Evolutionary conservation across 2,329 filamentous ascomycete species (phyloP), one percentile per base, ranked within the genome.

Genomic region (Fusarium siculi): DNA sequence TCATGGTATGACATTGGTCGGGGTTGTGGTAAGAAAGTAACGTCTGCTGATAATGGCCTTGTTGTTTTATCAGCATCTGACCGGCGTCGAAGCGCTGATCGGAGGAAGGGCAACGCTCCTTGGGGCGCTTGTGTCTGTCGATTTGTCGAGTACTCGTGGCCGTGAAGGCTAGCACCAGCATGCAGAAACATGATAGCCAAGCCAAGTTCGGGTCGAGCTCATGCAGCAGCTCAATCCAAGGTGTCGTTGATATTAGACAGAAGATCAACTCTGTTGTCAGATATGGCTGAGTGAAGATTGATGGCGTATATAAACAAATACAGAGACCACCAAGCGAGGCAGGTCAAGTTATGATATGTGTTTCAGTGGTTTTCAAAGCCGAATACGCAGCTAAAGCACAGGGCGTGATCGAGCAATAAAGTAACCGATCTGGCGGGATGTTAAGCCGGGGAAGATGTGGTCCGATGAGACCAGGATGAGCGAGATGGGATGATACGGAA

Each of bases 141-240:
- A 49, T 81, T 80, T 63, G 80, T 80, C 36, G 87, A 89, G 75
- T 87, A 90, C 77, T 90, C 88, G 77, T 90, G 88, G 78, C 88
- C 88, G 77, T 90, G 88, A 25, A 90, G 83, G 80, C 88, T 87
- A 55, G 88, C 88, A 50, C 87, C 88, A 23, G 87, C 84, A 76
- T 90, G 89, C 39, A 90, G 81, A 77, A 90, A 89, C 89, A 91
- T 90, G 72, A 68, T 81, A 68, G 44, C 70, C 66, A 65, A 63
- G 66, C 55, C 68, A 63, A 55, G 19, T 43, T 60, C 57, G 59
- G 37, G n/a, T 66, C 61, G 47, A 75, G 66, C 57, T 69, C 74
- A 76, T 76, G 60, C 42, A 70, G 65, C 58, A 74, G 67, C 61
- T 73, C 54, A 40, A 63, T 63, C 36, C 39, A 42, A 32, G 39